Evolutionary conservation across 768 basidiomycete genomes (phyloP), one percentile per base, ranked within the genome.

Genomic region (Tricholoma furcatifolium): DNA sequence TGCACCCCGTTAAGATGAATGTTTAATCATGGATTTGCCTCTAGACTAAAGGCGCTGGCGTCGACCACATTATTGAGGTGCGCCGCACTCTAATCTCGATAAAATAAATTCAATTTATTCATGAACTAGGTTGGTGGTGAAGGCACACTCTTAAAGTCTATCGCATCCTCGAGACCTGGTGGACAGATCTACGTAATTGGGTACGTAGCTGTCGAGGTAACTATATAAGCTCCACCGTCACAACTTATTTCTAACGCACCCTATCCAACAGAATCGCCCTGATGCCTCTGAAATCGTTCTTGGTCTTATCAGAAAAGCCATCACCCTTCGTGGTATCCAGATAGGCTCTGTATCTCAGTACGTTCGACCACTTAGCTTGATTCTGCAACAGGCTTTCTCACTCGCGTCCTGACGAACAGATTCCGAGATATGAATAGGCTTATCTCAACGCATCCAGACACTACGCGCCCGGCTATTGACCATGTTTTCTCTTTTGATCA

Each of bases 401-500:
- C 7, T 27, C 7, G 3, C 7, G 7, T 7, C 7, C 4, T 4
- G 7, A 27, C 7, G 27, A 38, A 45, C 50, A 81, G 76, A 53
- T 83, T 84, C 58, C 72, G 75, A 38, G 71, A 73, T 41, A 76
- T 83, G 78, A 77, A 75, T 62, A 65, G 70, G 12, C 69, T 81
- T 5, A 70, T 83, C 45, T 55, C 59, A 11, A 73, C 75, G 2
- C 68, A 72, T 35, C 69, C 67, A 18, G 62, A 64, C 0, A 67
- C 67, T 40, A 75, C 81, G 4, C 70, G 63, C 23, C 83, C 82
- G 4, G 70, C 81, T 23, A 65, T 84, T 43, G 77, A 83, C 69
- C 78, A 75, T 65, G 74, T 83, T 1, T 85, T 84, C 69, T 45
- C 66, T 12, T 85, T 83, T 61, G 74, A 79, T 31, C 62, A 85